Percentiles rank a stretch among this genome's conserved stretches.
Conservation (phyloP, 495 filamentous ascomycete species). For the Rusavskia elegans region DNA sequence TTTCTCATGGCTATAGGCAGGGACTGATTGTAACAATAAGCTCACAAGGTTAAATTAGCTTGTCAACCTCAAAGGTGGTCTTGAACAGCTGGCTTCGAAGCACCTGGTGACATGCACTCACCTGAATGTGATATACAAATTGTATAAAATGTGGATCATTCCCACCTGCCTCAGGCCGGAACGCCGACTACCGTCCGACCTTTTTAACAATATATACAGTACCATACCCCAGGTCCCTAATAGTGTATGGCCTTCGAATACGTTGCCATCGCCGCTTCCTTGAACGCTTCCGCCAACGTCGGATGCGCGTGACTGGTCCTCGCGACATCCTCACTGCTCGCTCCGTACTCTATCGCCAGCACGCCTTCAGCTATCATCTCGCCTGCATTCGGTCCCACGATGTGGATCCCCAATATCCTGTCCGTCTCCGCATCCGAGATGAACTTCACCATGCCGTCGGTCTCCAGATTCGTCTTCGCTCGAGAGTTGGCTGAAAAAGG, state of each 20-base stretch:
- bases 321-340: slow-evolving; percentile 85
- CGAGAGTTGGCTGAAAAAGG: slow-evolving; percentile 95
- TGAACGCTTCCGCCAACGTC: slow-evolving; percentile 92
- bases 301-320: slow-evolving; percentile 95
- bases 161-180: not conserved
- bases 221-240: slow-evolving; percentile 28
- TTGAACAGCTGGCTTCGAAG: too few species aligned
- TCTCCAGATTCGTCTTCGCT: slow-evolving; percentile 97
- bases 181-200: not conserved
- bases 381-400: slow-evolving; percentile 86
- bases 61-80: too few species aligned
- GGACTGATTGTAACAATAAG: too few species aligned
- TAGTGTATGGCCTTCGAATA: slow-evolving; percentile 95
- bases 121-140: too few species aligned
- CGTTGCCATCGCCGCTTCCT: slow-evolving; percentile 98
- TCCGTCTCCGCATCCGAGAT: slow-evolving; percentile 93
- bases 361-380: slow-evolving; percentile 99
- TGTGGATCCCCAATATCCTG: slow-evolving; percentile 86
- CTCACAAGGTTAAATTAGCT: too few species aligned
- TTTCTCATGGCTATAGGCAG: too few species aligned
- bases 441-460: slow-evolving; percentile 95
- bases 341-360: slow-evolving; percentile 90
- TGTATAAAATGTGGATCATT: too few species aligned
- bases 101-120: too few species aligned
- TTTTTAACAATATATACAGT: not conserved